These are phyloP conservation scores for Chytridiales sp. DNA, from an alignment of 371 early-diverging fungal species.

Conservation along the genomic window DNA sequence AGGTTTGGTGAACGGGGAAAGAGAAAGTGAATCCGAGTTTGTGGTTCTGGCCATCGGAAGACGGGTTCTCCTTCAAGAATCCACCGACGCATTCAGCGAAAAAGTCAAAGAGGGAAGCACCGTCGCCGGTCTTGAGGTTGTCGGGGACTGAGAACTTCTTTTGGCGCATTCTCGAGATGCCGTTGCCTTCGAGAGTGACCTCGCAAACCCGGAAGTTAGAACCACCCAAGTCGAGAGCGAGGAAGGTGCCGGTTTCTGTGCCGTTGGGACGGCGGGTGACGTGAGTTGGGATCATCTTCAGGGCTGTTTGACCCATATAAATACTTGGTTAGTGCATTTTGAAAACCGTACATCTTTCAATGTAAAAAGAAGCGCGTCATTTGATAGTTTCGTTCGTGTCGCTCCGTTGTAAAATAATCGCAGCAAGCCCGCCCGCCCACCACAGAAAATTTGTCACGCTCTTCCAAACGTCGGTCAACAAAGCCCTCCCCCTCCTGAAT, in stretches of 20 bases:
- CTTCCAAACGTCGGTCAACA: too few species aligned
- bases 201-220: constrained; percentile 90
- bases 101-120: constrained; percentile 80
- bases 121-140: constrained; percentile 63
- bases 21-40: constrained; percentile 89
- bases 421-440: too few species aligned
- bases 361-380: not conserved
- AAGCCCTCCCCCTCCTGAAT: too few species aligned
- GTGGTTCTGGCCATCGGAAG: constrained; percentile 7
- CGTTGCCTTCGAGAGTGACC: constrained; percentile 59
- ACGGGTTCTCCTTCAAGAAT: constrained; percentile 51
- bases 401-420: too few species aligned
- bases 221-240: constrained; percentile 93
- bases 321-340: not conserved
- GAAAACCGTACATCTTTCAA: not conserved
- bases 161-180: constrained; percentile 44
- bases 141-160: constrained; percentile 78
- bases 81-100: constrained; percentile 82
- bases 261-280: constrained; percentile 73
- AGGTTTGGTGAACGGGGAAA: constrained; percentile 85
- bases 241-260: constrained; percentile 75
- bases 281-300: constrained; percentile 87
- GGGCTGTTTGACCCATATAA: constrained; percentile 2
- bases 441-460: too few species aligned
- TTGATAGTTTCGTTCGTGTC: too few species aligned